A percentile compares a stretch with the other conserved stretches of the same genome.
phyloP scores from a whole-genome alignment of 2,329 filamentous ascomycete species.

The Plenodomus tracheiphilus region DNA sequence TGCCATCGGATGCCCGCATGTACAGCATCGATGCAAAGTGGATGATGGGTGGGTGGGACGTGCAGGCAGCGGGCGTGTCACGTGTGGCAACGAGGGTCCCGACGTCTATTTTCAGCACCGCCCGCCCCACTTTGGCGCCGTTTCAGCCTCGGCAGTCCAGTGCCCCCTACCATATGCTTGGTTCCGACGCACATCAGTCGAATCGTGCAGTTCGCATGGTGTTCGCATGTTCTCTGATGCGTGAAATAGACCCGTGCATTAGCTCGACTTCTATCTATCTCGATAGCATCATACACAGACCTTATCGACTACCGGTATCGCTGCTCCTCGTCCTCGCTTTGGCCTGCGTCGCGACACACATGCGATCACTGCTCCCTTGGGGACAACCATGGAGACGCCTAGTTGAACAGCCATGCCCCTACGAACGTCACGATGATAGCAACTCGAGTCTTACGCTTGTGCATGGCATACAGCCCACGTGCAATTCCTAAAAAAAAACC shows the following conservation, averaged over 20 bases:
- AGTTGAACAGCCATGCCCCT: too few species aligned
- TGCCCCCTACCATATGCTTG: neutral
- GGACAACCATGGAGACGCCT: too few species aligned
- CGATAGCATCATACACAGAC: neutral
- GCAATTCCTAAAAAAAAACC: too few species aligned
- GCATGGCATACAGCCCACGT: too few species aligned
- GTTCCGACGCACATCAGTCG: neutral
- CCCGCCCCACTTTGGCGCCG: neutral
- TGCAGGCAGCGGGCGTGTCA: neutral
- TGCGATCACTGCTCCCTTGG: too few species aligned
- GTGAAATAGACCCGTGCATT: neutral
- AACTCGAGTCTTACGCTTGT: too few species aligned
- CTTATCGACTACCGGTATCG: too few species aligned
- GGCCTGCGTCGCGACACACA: too few species aligned
- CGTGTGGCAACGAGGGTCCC: neutral
- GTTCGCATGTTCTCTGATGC: conserved; percentile 7
- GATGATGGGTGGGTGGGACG: neutral
- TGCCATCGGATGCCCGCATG: neutral
- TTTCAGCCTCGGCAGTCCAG: neutral
- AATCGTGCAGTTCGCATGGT: neutral
- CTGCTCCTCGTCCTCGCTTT: too few species aligned
- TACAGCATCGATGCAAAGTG: neutral
- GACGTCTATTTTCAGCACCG: neutral
- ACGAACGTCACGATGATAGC: too few species aligned
- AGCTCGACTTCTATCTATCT: neutral